Percentiles rank a stretch among this genome's conserved stretches.
phyloP scores from a whole-genome alignment of 306 rosid genomes.

The Sindora glabra region DNA sequence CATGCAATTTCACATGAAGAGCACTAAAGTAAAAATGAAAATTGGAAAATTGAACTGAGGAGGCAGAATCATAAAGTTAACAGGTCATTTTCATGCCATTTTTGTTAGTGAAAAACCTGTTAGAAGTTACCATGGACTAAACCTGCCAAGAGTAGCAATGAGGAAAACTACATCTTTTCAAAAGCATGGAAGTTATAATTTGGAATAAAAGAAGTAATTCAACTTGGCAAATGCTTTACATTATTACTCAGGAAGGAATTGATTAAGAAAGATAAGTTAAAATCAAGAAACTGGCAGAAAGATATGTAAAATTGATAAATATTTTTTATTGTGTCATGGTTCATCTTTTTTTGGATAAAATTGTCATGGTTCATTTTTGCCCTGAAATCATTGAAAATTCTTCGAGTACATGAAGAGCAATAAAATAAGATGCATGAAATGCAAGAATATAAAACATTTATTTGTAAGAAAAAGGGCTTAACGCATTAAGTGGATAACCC shows the following conservation, averaged over 20 bases:
- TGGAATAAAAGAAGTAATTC: neutral
- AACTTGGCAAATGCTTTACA: conserved; percentile 6
- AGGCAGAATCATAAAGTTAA: too few relatives aligned
- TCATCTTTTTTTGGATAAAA: too few relatives aligned
- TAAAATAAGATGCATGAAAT: neutral
- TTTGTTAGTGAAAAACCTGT: too few relatives aligned
- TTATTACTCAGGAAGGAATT: too few relatives aligned
- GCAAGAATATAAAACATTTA: neutral
- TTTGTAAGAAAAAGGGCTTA: too few relatives aligned
- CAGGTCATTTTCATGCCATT: too few relatives aligned
- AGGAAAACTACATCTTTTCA: neutral
- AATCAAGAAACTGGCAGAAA: neutral
- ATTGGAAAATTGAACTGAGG: neutral
- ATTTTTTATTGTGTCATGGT: too few relatives aligned
- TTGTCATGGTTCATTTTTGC: neutral
- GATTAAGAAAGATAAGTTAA: neutral
- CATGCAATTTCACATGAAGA: neutral
- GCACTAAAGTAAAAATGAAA: neutral
- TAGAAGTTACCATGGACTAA: too few relatives aligned
- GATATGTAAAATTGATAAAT: too few relatives aligned
- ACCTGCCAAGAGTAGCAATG: neutral
- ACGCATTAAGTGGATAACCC: too few relatives aligned
- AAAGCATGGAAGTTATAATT: neutral
- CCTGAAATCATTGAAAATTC: conserved; percentile 5
- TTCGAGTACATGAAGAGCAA: neutral